phyloP scores from a whole-genome alignment of 2,329 filamentous ascomycete species.

The Colletotrichum gloeosporioides region DNA sequence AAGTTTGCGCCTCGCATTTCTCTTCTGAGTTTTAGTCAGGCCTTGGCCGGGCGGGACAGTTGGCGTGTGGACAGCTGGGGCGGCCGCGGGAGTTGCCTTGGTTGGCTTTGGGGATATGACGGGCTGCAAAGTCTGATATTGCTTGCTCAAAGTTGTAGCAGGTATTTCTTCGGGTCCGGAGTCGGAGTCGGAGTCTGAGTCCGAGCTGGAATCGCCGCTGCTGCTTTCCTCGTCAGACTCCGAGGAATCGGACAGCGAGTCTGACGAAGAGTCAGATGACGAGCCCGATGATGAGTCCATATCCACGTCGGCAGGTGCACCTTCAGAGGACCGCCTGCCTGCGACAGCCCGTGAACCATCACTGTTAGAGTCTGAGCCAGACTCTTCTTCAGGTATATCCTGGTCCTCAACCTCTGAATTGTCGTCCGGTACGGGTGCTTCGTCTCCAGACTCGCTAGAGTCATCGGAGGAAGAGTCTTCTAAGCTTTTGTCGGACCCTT shows the following conservation, averaged over 20 bases:
- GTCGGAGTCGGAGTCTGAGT: neutral
- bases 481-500: neutral
- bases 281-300: neutral
- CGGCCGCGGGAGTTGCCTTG: neutral
- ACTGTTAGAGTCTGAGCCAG: conserved; percentile 14
- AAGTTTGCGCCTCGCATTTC: conserved; percentile 55
- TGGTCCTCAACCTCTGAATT: neutral
- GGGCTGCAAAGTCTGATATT: neutral
- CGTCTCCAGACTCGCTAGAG: neutral
- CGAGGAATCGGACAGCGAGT: neutral
- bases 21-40: conserved; percentile 50
- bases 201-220: conserved; percentile 28
- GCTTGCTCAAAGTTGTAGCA: conserved; percentile 28
- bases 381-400: neutral
- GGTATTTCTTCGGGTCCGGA: conserved; percentile 41
- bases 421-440: neutral
- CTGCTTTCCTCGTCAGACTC: conserved; percentile 7
- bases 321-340: neutral
- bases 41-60: conserved; percentile 39
- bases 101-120: neutral
- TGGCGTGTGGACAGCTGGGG: conserved; percentile 6
- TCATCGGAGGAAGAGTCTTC: neutral
- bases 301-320: neutral
- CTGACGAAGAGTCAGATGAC: neutral
- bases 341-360: conserved; percentile 2